A percentile compares a stretch with the other conserved stretches of the same genome.
phyloP scores from a whole-genome alignment of 345 rosid genomes.

The Gossypium bickii region DNA sequence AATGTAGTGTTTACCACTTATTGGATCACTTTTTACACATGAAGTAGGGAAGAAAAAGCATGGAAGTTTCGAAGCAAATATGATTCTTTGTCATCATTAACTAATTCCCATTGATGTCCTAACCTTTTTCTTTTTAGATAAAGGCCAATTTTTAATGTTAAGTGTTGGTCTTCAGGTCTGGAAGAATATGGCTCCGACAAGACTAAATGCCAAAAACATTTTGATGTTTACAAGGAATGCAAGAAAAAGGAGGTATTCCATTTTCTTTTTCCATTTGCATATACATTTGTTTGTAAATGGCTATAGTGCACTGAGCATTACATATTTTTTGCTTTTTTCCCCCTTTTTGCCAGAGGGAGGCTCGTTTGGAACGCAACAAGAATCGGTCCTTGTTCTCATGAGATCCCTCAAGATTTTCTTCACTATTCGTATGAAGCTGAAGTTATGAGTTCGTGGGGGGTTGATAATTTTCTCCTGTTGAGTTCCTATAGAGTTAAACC shows the following conservation, averaged over 20 bases:
- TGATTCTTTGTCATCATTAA: background rate
- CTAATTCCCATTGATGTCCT: background rate
- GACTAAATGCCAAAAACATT: slow-evolving; percentile 91
- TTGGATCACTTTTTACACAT: background rate
- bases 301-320: background rate
- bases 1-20: background rate
- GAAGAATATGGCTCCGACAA: slow-evolving; percentile 80
- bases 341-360: slow-evolving; percentile 65
- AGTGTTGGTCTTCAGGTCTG: slow-evolving; percentile 51
- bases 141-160: slow-evolving; percentile 1
- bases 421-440: background rate
- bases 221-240: slow-evolving; percentile 93
- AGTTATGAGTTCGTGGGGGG: background rate
- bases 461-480: background rate
- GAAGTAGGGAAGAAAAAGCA: background rate
- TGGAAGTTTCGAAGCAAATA: background rate
- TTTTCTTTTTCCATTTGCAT: background rate
- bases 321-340: background rate
- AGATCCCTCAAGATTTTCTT: slow-evolving; percentile 20
- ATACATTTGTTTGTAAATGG: background rate
- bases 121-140: background rate
- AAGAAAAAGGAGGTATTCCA: slow-evolving; percentile 79
- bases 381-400: slow-evolving; percentile 71
- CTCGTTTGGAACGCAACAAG: slow-evolving; percentile 83
- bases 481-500: background rate